Evolutionary conservation across 2,329 filamentous ascomycete genomes (phyloP).

Genomic region (Bertia moriformis): DNA sequence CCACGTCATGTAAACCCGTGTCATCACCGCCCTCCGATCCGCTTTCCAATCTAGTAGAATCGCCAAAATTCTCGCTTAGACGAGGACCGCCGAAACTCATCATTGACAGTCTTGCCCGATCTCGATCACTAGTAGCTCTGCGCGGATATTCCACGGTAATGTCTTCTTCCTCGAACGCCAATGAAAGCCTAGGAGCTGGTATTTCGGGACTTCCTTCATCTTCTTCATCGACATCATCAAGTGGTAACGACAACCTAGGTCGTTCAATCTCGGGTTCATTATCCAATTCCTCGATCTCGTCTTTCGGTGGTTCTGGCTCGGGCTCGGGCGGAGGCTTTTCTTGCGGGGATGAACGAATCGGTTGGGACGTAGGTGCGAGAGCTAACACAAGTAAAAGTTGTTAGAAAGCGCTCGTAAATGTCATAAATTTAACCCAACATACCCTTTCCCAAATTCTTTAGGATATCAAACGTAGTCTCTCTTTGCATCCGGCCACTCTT

Average conservation of each 20-base stretch:
- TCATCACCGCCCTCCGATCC: constrained; percentile 21
- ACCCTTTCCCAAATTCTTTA: constrained; percentile 35
- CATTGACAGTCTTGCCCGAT: constrained; percentile 20
- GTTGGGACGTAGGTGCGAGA: constrained; percentile 30
- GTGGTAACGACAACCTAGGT: constrained; percentile 22
- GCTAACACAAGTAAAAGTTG: constrained; percentile 15
- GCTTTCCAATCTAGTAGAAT: constrained; percentile 26
- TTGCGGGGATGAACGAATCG: constrained; percentile 28
- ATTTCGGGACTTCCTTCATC: constrained; percentile 20
- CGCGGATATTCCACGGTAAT: constrained; percentile 26
- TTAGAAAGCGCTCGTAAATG: background rate
- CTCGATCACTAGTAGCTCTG: constrained; percentile 19
- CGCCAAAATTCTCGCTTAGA: constrained; percentile 33
- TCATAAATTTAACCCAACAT: constrained; percentile 4
- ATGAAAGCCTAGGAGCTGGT: constrained; percentile 19
- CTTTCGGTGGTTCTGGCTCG: constrained; percentile 10
- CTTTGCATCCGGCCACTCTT: constrained; percentile 31
- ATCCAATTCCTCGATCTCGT: constrained; percentile 28
- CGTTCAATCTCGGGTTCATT: constrained; percentile 24
- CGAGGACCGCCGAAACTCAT: constrained; percentile 23
- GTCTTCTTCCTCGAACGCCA: constrained; percentile 27
- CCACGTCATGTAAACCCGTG: constrained; percentile 17
- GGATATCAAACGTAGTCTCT: constrained; percentile 37
- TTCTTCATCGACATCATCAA: constrained; percentile 15
- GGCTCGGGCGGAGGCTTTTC: constrained; percentile 9